A percentile compares a stretch with the other conserved stretches of the same genome.
These are phyloP conservation scores for Nicotiana undulata DNA, from an alignment of 257 asterid species.

Conservation along the genomic window DNA sequence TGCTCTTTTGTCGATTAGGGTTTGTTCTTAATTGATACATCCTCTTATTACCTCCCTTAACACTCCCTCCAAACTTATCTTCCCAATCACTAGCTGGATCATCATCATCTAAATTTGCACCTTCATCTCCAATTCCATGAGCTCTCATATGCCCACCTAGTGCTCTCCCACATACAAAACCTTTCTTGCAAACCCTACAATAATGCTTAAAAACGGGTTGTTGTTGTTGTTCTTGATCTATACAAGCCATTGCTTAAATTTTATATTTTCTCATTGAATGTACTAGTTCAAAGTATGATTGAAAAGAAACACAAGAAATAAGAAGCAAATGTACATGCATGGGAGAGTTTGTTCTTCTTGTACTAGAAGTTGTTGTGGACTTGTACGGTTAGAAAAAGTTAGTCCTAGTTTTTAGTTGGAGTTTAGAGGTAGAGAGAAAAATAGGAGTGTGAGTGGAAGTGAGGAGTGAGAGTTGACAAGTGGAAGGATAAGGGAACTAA, in stretches of 20 bases:
- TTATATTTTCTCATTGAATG: no score
- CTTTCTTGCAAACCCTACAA: constrained; percentile 91
- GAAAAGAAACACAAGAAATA: neutral
- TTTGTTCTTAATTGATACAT: constrained; percentile 79
- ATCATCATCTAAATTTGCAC: constrained; percentile 47
- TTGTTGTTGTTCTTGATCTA: constrained; percentile 38
- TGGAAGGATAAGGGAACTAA: neutral
- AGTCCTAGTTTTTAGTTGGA: constrained; percentile 12
- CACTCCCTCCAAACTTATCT: constrained; percentile 41
- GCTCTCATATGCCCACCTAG: constrained; percentile 99
- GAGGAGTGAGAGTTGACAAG: constrained; percentile 9
- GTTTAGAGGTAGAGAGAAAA: constrained; percentile 15
- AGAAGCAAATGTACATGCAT: neutral
- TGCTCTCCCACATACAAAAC: constrained; percentile 91
- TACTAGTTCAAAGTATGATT: neutral
- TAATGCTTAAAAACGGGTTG: constrained; percentile 57
- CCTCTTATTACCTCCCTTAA: constrained; percentile 27
- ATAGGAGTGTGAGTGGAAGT: constrained; percentile 8
- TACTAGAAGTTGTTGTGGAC: constrained; percentile 6
- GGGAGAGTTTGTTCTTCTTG: constrained; percentile 7
- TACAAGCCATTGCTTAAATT: constrained; percentile 23
- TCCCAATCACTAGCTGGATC: constrained; percentile 71
- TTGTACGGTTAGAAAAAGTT: constrained; percentile 5
- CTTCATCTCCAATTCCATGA: constrained; percentile 79
- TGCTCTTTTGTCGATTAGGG: constrained; percentile 75